Base-by-base conservation (phyloP, 2,329 filamentous ascomycete genomes). In the Xylaria sp. region DNA sequence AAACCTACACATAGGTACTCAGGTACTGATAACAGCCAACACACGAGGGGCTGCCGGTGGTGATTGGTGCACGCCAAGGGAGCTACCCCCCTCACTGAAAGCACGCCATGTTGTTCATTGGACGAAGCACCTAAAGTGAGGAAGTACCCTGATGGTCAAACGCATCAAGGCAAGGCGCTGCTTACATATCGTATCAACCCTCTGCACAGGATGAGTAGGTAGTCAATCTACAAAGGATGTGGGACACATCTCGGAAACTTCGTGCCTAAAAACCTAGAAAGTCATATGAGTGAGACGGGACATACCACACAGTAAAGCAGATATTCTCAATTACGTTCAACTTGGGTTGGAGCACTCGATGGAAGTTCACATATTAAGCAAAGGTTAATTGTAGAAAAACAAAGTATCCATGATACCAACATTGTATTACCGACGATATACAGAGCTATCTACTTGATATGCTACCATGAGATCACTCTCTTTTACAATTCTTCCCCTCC, bases 371-470 rank as follows among this genome's bases (percentile, higher is more conserved):
- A 1, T 1, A 9, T 35, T 10, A 35, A 35, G 5, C 32, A 35
- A 1, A 35, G 2, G 6, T 10, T 9, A 35, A 6, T 6, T 18
- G 1, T 4, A 42, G 32, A 66, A 3, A 44, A 5, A 42, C 12
- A 5, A n/a, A 18, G 1, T 18, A 68, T 72, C 68, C 70, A 54
- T 69, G 72, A 73, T 62, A 72, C 69, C 75, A 68, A 73, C 32
- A 75, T 72, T 74, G 68, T 71, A 77, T 75, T 73, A 77, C 68
- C 75, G 73, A 74, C 76, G 78, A 83, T 82, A 77, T 82, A 82
- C 79, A 82, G 77, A 81, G 77, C 78, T 78, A 81, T 82, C 80
- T 84, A 82, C 77, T 76, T 72, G 71, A 77, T 77, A 78, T 79
- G 78, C 80, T 78, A 77, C 73, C 75, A 78, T 77, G 78, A 75